A percentile compares a stretch with the other conserved stretches of the same genome.
phyloP scores from a whole-genome alignment of 805 yeast species.

The Candida mattraensis region DNA sequence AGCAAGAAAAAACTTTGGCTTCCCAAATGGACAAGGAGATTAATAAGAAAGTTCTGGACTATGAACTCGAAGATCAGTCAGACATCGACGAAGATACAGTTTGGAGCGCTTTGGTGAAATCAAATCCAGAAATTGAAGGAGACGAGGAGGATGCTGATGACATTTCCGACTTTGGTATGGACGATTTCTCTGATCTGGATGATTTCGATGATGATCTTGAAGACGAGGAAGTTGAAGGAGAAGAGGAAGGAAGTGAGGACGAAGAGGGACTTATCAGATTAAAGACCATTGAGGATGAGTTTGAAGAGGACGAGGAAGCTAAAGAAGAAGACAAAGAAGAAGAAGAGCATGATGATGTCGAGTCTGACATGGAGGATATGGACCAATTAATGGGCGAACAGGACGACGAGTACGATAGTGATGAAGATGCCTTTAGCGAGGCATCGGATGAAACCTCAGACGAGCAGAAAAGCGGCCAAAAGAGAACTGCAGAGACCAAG shows the following conservation, averaged over 20 bases:
- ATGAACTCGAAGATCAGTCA: constrained; percentile 36
- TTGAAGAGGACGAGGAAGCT: constrained; percentile 28
- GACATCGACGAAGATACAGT: constrained; percentile 55
- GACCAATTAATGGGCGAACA: constrained; percentile 16
- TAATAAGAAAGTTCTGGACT: constrained; percentile 45
- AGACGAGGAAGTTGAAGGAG: constrained; percentile 32
- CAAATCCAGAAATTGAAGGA: constrained; percentile 58
- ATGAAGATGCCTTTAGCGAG: constrained; percentile 8
- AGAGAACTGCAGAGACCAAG: constrained; percentile 2
- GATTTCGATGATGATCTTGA: constrained; percentile 34
- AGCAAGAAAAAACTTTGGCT: constrained; percentile 44
- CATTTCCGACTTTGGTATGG: constrained; percentile 39
- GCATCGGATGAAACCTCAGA: constrained; percentile 20
- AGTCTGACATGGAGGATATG: constrained; percentile 7
- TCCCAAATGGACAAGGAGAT: constrained; percentile 44
- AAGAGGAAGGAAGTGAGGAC: constrained; percentile 36
- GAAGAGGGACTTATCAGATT: constrained; percentile 34
- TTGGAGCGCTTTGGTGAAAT: constrained; percentile 60
- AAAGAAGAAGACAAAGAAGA: constrained; percentile 31
- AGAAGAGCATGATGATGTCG: constrained; percentile 20
- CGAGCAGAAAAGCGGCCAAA: constrained; percentile 30
- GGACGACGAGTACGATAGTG: constrained; percentile 14
- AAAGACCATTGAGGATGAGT: constrained; percentile 32
- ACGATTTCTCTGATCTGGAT: constrained; percentile 33
- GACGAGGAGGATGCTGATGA: constrained; percentile 39